phyloP scores from a whole-genome alignment of 306 rosid genomes.

The Myrica gale region DNA sequence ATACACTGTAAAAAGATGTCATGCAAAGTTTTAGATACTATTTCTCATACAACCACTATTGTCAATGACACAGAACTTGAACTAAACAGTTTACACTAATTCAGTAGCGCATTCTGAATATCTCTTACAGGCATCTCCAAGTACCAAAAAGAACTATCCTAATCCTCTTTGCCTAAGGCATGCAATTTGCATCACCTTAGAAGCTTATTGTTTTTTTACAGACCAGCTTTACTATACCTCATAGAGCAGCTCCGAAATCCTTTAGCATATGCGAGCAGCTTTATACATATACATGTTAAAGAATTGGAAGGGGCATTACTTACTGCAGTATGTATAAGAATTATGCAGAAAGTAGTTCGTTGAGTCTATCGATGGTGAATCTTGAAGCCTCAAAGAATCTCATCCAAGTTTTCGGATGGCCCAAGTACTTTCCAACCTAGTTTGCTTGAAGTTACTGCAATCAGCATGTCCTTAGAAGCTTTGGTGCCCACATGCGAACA shows the following conservation, averaged over 20 bases:
- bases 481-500: slow-evolving; percentile 51
- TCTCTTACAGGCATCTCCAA: slow-evolving; percentile 10
- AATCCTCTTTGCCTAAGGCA: slow-evolving; percentile 22
- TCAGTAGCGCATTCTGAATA: slow-evolving; percentile 13
- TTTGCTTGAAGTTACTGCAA: slow-evolving; percentile 24
- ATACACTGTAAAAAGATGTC: too few relatives aligned
- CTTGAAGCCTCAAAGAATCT: slow-evolving; percentile 32
- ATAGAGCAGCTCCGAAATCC: not conserved
- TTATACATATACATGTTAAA: slow-evolving; percentile 24
- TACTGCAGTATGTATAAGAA: slow-evolving; percentile 17
- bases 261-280: slow-evolving; percentile 9
- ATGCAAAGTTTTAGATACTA: slow-evolving; percentile 4
- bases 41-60: not conserved
- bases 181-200: slow-evolving; percentile 17
- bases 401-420: slow-evolving; percentile 1
- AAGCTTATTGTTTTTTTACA: slow-evolving; percentile 1
- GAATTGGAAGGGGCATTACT: slow-evolving; percentile 13
- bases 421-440: slow-evolving; percentile 19
- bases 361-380: slow-evolving; percentile 12
- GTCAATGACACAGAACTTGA: slow-evolving; percentile 19
- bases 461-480: slow-evolving; percentile 58
- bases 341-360: slow-evolving; percentile 19
- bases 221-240: not conserved
- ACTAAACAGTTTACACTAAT: slow-evolving; percentile 21
- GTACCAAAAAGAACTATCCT: slow-evolving; percentile 26